These are phyloP conservation scores for Alternaria arbusti DNA, from an alignment of 2,329 filamentous ascomycete genomes.

Conservation along the genomic window DNA sequence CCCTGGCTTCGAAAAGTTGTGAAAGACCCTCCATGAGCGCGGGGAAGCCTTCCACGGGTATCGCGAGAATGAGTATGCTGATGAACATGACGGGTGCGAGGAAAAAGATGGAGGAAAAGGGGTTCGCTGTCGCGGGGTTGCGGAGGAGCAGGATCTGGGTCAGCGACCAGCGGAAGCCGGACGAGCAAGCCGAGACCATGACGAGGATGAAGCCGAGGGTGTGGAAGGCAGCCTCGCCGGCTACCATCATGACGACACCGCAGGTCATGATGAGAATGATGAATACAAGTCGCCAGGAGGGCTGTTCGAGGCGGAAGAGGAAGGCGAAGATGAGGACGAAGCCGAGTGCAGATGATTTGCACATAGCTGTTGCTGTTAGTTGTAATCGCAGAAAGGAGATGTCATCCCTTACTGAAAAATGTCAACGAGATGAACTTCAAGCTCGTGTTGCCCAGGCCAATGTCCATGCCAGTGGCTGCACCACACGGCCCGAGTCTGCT, in stretches of 20 bases:
- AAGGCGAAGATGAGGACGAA: constrained; percentile 97
- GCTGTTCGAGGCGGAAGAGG: constrained; percentile 85
- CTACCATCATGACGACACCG: constrained; percentile 98
- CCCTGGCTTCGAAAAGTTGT: constrained; percentile 70
- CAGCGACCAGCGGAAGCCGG: constrained; percentile 97
- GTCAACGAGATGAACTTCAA: constrained; percentile 95
- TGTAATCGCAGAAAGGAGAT: not conserved
- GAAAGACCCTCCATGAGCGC: constrained; percentile 71
- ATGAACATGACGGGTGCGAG: constrained; percentile 97
- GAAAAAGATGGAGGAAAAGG: constrained; percentile 96
- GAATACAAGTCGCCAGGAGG: constrained; percentile 81
- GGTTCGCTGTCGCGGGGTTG: constrained; percentile 93
- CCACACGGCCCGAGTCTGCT: constrained; percentile 92
- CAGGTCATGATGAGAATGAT: constrained; percentile 92
- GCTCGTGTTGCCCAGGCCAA: constrained; percentile 94
- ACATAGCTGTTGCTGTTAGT: constrained; percentile 70
- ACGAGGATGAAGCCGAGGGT: constrained; percentile 87
- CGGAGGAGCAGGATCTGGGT: constrained; percentile 94
- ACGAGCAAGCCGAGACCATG: constrained; percentile 93
- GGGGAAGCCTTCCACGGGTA: constrained; percentile 82
- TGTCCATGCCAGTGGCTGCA: constrained; percentile 90
- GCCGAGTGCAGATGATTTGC: constrained; percentile 93
- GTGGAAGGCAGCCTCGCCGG: constrained; percentile 90
- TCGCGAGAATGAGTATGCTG: constrained; percentile 77
- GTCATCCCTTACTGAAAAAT: constrained; percentile 73